These are phyloP conservation scores for Penicillium turbatum DNA, from an alignment of 495 filamentous ascomycete species.

Conservation along the genomic window DNA sequence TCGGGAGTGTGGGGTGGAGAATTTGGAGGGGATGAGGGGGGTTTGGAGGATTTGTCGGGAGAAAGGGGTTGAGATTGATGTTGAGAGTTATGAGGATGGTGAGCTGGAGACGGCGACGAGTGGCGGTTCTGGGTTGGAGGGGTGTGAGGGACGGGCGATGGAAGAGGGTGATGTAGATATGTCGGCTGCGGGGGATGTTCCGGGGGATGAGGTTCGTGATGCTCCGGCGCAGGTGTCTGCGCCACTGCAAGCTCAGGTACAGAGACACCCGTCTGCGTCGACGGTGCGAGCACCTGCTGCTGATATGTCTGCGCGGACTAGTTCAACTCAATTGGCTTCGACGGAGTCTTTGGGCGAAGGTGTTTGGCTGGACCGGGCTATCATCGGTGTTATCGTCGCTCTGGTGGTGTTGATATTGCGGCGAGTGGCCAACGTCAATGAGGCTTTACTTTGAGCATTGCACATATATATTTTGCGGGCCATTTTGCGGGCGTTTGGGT, in stretches of 20 bases:
- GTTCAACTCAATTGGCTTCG: background rate
- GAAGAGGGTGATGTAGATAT: background rate
- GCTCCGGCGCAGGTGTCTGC: slow-evolving; percentile 1
- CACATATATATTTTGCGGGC: background rate
- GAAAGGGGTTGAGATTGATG: slow-evolving; percentile 43
- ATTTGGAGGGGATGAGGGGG: slow-evolving; percentile 67
- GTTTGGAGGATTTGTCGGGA: slow-evolving; percentile 55
- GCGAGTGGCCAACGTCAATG: slow-evolving; percentile 30
- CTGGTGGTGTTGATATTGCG: slow-evolving; percentile 45
- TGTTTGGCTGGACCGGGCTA: slow-evolving; percentile 55
- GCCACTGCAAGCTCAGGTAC: background rate
- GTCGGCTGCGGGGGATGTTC: background rate
- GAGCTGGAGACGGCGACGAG: slow-evolving; percentile 30
- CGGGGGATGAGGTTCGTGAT: background rate
- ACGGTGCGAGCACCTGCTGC: background rate
- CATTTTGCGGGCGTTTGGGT: background rate
- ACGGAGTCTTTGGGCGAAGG: slow-evolving; percentile 25
- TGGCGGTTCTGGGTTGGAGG: background rate
- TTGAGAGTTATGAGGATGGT: slow-evolving; percentile 29
- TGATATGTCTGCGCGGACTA: slow-evolving; percentile 1
- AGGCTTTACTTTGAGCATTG: slow-evolving; percentile 1
- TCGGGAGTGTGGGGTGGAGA: slow-evolving; percentile 56
- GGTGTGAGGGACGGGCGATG: background rate
- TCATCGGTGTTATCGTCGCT: slow-evolving; percentile 47
- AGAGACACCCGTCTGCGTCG: background rate